Base-by-base conservation (phyloP, 2,329 filamentous ascomycete species). In the Pseudogymnoascus sp. region DNA sequence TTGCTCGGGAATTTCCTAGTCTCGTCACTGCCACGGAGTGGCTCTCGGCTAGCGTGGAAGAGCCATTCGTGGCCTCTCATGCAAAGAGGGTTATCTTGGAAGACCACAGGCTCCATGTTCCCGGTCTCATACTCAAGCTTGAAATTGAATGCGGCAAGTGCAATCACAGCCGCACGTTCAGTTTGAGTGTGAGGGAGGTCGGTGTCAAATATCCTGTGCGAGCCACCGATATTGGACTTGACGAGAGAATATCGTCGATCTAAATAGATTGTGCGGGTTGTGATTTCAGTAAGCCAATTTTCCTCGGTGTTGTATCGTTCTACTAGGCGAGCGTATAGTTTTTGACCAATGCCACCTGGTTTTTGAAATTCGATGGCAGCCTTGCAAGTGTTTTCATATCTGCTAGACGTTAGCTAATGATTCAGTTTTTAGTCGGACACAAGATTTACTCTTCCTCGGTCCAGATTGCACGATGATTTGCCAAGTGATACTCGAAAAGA, bases 21-120 rank as follows among this genome's bases (percentile, higher is more conserved):
- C 33, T 59, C 37, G 41, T 72, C 70, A 14, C 54, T 62, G 2
- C 58, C 57, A 4, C 63, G 28, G 6, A 62, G 60, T 5, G 72
- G 71, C 58, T 67, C 62, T 6, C 72, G 67, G 7, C 61, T 61
- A 4, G 68, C 60, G 60, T 73, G 73, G 60, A 73, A 73, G 8
- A 73, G 60, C 65, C 66, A 73, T 12, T 67, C 47, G 54, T 66
- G 65, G 6, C 63, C 62, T 37, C 67, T 62, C 11, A 62, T 69
- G 58, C 68, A 68, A 38, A 66, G 41, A 14, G 70, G 64, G 28
- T 65, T 62, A 16, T 65, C 67, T 4, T 66, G 62, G 8, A 67
- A 54, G 38, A 61, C 50, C 16, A 64, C 43, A 16, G 61, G 63
- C 57, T 67, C 57, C 33, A 68, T 16, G 12, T 58, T 38, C 16